Base-by-base conservation (phyloP, 2,329 filamentous ascomycete genomes). In the Beauveria medogensis region DNA sequence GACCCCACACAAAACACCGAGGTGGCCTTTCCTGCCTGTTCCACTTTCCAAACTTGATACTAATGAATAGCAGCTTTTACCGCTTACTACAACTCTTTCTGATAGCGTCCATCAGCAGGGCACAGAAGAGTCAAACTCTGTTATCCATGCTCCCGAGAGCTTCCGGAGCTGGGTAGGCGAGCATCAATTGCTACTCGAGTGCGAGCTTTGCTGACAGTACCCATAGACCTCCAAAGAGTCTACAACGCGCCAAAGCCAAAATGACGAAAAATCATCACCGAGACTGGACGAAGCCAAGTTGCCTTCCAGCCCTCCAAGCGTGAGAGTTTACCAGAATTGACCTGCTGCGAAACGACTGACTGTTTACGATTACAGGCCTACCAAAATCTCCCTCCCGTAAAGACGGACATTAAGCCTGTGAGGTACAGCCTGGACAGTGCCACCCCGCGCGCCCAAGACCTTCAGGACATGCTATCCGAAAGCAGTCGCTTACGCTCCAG, bases 71-170 rank as follows among this genome's bases (percentile, higher is more conserved):
- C 64, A 83, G 80, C 72, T 81, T 50, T 72, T 79, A 60, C 79
- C 82, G 76, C 73, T 86, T 18, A 77, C 75, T 57, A 88, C 85
- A 5, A 82, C 80, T 63, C 68, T 88, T 10, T 75, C 83, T 3
- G 82, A 84, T 47, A 76, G 80, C 62, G 68, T 87, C 71, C 77
- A 86, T 70, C 80, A 81, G 56, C 76, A 77, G 58, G 82, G 82
- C 26, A 86, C 86, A 63, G 91, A 96, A 65, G 91, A 92, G 66
- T 88, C 91, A 26, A 82, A 91, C 58, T 97, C 92, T 1, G 92
- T 96, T 59, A 96, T 97, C 66, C 92, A 96, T 78, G 91, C 90
- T 18, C 92, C 92, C 0, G 82, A 91, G 65, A 90, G 88, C 64
- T 97, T 94, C 73, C 82, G 85, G 60, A 84, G 84, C 67, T 96